Evolutionary conservation across 2,329 filamentous ascomycete genomes (phyloP).

Genomic region (Alternaria sp.): DNA sequence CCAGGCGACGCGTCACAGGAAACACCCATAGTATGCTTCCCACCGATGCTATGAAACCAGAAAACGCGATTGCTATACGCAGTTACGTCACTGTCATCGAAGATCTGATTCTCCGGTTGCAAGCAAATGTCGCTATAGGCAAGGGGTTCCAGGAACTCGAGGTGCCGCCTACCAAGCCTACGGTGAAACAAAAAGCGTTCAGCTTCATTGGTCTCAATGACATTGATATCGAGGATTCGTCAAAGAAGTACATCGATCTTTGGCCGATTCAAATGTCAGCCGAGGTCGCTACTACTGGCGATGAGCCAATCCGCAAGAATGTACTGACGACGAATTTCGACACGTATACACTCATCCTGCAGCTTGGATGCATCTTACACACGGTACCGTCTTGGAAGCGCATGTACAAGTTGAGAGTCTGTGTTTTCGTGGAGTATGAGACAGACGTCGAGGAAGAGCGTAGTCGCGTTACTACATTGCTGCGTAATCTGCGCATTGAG

Average conservation of each 20-base stretch:
- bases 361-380: conserved; percentile 82
- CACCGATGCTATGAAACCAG: conserved; percentile 72
- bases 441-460: conserved; percentile 81
- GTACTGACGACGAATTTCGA: conserved; percentile 89
- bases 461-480: conserved; percentile 71
- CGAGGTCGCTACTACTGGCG: conserved; percentile 67
- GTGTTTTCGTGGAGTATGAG: conserved; percentile 90
- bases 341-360: conserved; percentile 86
- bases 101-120: conserved; percentile 76
- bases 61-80: conserved; percentile 70
- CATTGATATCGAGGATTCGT: conserved; percentile 60
- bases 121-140: conserved; percentile 83
- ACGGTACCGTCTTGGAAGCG: conserved; percentile 83
- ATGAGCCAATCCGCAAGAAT: conserved; percentile 57
- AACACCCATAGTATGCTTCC: conserved; percentile 67
- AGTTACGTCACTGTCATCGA: conserved; percentile 85
- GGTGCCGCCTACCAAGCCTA: conserved; percentile 60
- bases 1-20: conserved; percentile 53
- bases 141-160: conserved; percentile 81
- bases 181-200: conserved; percentile 33
- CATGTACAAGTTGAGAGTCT: conserved; percentile 73
- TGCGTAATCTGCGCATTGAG: conserved; percentile 82
- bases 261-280: conserved; percentile 96
- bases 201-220: conserved; percentile 31
- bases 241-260: conserved; percentile 81